A percentile compares a stretch with the other conserved stretches of the same genome.
phyloP scores from a whole-genome alignment of 2,329 filamentous ascomycete genomes.

The Colletotrichum siamense region DNA sequence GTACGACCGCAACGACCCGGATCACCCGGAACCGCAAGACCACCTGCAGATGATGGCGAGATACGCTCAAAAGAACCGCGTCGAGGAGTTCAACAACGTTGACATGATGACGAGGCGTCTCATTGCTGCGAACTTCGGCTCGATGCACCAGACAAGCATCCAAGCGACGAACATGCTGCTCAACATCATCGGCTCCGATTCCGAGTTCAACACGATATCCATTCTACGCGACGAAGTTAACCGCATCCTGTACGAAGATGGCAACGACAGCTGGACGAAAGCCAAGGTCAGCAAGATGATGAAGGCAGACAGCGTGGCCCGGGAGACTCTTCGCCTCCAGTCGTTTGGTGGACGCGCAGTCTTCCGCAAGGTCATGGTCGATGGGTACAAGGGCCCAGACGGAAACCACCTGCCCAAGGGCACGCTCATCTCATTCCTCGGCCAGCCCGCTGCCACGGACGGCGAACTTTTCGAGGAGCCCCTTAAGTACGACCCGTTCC shows the following conservation, averaged over 20 bases:
- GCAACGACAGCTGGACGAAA: constrained; percentile 42
- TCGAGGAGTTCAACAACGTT: constrained; percentile 36
- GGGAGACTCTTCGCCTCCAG: constrained; percentile 47
- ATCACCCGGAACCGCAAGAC: constrained; percentile 37
- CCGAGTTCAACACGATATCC: constrained; percentile 39
- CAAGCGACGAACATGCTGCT: constrained; percentile 44
- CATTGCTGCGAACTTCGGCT: constrained; percentile 37
- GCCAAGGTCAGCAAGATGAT: constrained; percentile 39
- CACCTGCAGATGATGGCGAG: constrained; percentile 47
- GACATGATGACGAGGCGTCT: constrained; percentile 36
- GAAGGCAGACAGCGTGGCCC: constrained; percentile 43
- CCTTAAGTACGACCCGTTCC: constrained; percentile 44
- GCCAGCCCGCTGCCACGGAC: constrained; percentile 34
- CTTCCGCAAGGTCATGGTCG: constrained; percentile 32
- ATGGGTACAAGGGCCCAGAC: constrained; percentile 34
- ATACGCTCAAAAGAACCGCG: constrained; percentile 42
- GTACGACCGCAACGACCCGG: constrained; percentile 7
- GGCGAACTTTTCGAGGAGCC: constrained; percentile 36
- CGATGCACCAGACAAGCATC: constrained; percentile 45
- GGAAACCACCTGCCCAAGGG: constrained; percentile 36
- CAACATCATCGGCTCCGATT: constrained; percentile 39
- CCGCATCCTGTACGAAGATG: constrained; percentile 30
- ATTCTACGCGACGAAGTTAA: constrained; percentile 42
- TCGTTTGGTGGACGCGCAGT: constrained; percentile 32
- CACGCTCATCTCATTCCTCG: constrained; percentile 36